A percentile compares a stretch with the other conserved stretches of the same genome.
Evolutionary conservation across 345 rosid species (phyloP).

Genomic region (Gynandropsis gynandra): DNA sequence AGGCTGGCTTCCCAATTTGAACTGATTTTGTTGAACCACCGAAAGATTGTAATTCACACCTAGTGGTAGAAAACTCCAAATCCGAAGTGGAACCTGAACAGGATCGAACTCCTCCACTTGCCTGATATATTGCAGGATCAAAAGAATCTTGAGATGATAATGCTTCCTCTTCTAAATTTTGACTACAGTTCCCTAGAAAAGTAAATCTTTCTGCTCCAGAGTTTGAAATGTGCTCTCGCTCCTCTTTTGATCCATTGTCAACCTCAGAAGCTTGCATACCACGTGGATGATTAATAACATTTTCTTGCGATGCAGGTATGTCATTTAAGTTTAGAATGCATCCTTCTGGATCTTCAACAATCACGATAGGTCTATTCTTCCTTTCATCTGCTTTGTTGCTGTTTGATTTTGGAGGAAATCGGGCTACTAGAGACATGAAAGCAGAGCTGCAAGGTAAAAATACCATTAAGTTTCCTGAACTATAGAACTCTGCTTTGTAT

Average conservation of each 20-base stretch:
- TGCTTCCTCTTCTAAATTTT: slow-evolving; percentile 54
- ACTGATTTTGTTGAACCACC: slow-evolving; percentile 28
- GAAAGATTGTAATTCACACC: slow-evolving; percentile 32
- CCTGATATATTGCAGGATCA: slow-evolving; percentile 40
- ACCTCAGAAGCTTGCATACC: slow-evolving; percentile 34
- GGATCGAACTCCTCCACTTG: slow-evolving; percentile 41
- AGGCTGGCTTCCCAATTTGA: slow-evolving; percentile 28
- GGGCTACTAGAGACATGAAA: slow-evolving; percentile 78
- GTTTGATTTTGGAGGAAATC: slow-evolving; percentile 54
- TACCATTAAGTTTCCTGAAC: slow-evolving; percentile 13
- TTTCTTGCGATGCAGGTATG: slow-evolving; percentile 37
- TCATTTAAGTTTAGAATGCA: slow-evolving; percentile 31
- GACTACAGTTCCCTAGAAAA: slow-evolving; percentile 35
- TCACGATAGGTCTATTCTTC: slow-evolving; percentile 20
- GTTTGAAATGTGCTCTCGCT: slow-evolving; percentile 27
- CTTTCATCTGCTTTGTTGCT: slow-evolving; percentile 23
- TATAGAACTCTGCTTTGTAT: slow-evolving; percentile 12
- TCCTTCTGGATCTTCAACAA: slow-evolving; percentile 56
- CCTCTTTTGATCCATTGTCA: slow-evolving; percentile 31
- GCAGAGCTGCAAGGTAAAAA: slow-evolving; percentile 69
- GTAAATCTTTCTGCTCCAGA: slow-evolving; percentile 36
- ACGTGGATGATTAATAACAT: slow-evolving; percentile 22
- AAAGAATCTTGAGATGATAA: slow-evolving; percentile 70
- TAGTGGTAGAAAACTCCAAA: slow-evolving; percentile 42
- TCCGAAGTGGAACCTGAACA: slow-evolving; percentile 59